Evolutionary conservation across 352 stramenopile species (phyloP).

Genomic region (Globisporangium okanoganense): DNA sequence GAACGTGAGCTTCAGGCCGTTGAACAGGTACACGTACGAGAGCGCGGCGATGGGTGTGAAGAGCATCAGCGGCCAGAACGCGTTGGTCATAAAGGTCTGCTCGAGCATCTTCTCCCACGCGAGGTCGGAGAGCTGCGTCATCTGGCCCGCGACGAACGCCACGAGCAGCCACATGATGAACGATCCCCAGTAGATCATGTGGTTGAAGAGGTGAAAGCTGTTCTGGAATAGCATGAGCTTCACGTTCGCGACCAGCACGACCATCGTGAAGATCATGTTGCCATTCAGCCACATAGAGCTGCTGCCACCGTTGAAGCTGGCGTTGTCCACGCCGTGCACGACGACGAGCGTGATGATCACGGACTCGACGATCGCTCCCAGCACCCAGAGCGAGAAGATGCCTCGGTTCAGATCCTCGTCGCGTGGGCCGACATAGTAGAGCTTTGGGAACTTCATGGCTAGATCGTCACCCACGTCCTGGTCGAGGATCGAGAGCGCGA

Average conservation of each 20-base stretch:
- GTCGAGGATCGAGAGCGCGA: slow-evolving; percentile 66
- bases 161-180: slow-evolving; percentile 61
- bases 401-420: slow-evolving; percentile 66
- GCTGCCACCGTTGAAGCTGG: slow-evolving; percentile 28
- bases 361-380: slow-evolving; percentile 71
- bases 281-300: slow-evolving; percentile 75
- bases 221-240: slow-evolving; percentile 84
- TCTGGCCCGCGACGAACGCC: slow-evolving; percentile 46
- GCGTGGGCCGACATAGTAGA: slow-evolving; percentile 57
- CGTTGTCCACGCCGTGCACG: slow-evolving; percentile 37
- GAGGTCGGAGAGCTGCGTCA: slow-evolving; percentile 58
- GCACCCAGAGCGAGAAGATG: slow-evolving; percentile 65
- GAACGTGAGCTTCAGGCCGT: slow-evolving; percentile 50
- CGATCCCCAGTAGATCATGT: slow-evolving; percentile 59
- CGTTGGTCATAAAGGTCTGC: slow-evolving; percentile 43
- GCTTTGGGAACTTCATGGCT: slow-evolving; percentile 63
- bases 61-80: slow-evolving; percentile 60
- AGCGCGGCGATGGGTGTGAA: slow-evolving; percentile 54
- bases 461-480: slow-evolving; percentile 67
- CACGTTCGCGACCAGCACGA: slow-evolving; percentile 68
- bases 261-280: slow-evolving; percentile 78
- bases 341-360: slow-evolving; percentile 62
- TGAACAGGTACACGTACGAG: slow-evolving; percentile 45
- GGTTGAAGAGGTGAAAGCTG: slow-evolving; percentile 67
- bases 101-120: slow-evolving; percentile 72